Evolutionary conservation across 2,329 filamentous ascomycete genomes (phyloP).

Genomic region (Trichoderma atrobrunneum): DNA sequence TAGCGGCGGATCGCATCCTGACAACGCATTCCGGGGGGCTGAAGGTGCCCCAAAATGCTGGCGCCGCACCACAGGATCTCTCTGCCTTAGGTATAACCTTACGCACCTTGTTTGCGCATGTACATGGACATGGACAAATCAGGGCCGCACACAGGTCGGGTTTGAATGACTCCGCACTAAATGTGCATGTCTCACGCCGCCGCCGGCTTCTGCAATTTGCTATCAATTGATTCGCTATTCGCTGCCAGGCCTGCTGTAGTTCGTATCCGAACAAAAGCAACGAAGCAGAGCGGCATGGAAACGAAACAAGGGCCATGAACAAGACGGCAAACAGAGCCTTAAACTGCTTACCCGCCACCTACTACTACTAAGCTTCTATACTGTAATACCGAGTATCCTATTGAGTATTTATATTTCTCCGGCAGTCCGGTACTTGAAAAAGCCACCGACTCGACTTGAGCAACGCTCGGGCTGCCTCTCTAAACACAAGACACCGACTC

Average conservation of each 20-base stretch:
- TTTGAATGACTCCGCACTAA: conserved; percentile 4
- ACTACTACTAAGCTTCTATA: not conserved
- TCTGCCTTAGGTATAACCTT: not conserved
- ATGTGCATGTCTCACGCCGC: conserved; percentile 12
- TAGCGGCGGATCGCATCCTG: not conserved
- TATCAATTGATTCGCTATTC: not conserved
- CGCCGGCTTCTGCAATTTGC: not conserved
- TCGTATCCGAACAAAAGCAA: conserved; percentile 2
- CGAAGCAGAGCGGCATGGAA: not conserved
- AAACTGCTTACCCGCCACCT: not conserved
- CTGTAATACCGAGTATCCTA: not conserved
- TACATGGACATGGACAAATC: not conserved
- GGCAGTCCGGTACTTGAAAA: not conserved
- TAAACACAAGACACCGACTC: conserved; percentile 10
- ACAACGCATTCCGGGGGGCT: not conserved
- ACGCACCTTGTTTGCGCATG: not conserved
- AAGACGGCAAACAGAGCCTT: not conserved
- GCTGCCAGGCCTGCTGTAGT: not conserved
- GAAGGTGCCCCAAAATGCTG: not conserved
- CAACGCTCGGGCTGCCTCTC: not conserved
- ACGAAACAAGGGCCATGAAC: not conserved
- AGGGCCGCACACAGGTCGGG: not conserved
- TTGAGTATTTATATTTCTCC: not conserved
- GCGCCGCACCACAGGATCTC: not conserved
- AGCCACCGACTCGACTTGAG: not conserved